phyloP scores from a whole-genome alignment of 163 green algal species.

The Chloromonas sp. region DNA sequence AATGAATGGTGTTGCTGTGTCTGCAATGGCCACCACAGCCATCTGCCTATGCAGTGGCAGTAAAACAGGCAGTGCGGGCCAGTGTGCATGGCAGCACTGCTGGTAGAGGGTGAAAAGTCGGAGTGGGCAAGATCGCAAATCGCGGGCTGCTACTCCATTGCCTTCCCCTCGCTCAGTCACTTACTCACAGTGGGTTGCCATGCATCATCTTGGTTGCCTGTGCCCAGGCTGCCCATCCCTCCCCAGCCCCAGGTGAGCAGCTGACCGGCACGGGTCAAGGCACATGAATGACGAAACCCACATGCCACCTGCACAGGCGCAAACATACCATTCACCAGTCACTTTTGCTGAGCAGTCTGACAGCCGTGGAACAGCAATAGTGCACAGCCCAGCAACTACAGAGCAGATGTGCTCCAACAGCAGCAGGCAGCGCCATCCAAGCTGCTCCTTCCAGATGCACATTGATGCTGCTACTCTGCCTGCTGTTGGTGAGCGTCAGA shows the following conservation, averaged over 20 bases:
- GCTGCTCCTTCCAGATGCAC: background rate
- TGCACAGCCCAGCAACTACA: background rate
- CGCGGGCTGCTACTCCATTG: too few species aligned
- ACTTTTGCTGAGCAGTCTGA: too few species aligned
- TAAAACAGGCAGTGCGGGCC: too few species aligned
- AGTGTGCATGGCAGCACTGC: too few species aligned
- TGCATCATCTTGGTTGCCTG: background rate
- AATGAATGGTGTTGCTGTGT: too few species aligned
- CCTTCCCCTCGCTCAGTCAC: too few species aligned
- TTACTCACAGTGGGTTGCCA: too few species aligned
- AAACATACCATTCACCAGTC: background rate
- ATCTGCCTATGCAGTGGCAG: too few species aligned
- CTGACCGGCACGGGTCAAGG: background rate
- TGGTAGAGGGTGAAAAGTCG: too few species aligned
- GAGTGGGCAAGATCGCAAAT: too few species aligned
- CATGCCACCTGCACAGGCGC: constrained; percentile 2
- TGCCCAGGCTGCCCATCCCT: background rate
- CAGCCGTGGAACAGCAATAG: too few species aligned
- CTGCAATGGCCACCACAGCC: too few species aligned
- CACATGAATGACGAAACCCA: background rate
- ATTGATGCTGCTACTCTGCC: background rate
- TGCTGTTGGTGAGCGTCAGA: background rate
- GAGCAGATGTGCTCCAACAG: background rate
- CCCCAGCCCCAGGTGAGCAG: constrained; percentile 1
- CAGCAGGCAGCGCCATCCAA: background rate